These are phyloP conservation scores for Aureobasidium sp. DNA, from an alignment of 2,329 filamentous ascomycete species.

Conservation along the genomic window DNA sequence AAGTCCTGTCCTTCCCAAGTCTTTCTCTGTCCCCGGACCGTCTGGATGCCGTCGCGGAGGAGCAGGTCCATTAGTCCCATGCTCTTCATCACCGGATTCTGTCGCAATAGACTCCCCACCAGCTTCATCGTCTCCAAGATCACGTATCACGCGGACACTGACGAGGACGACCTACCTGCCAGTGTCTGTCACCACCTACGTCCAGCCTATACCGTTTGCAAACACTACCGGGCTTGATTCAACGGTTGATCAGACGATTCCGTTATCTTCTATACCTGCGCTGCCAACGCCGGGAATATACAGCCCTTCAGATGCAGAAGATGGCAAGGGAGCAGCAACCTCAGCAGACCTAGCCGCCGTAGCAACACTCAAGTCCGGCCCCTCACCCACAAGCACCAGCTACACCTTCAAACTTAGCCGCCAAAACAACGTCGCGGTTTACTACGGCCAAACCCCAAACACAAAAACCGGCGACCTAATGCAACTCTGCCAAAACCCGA, in stretches of 20 bases:
- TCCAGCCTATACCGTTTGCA: not conserved
- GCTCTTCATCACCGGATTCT: not conserved
- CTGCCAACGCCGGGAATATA: not conserved
- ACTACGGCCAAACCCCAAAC: slow-evolving; percentile 27
- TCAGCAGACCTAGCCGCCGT: not conserved
- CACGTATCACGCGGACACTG: not conserved
- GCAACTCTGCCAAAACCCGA: slow-evolving; percentile 28
- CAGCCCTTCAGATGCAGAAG: not conserved
- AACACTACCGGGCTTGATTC: not conserved
- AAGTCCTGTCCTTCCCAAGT: not conserved
- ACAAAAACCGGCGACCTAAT: slow-evolving; percentile 26
- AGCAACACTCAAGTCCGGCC: not conserved
- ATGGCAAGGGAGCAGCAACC: not conserved
- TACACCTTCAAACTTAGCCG: slow-evolving; percentile 27
- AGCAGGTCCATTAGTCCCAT: not conserved
- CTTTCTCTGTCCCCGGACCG: not conserved
- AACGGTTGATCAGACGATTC: no score
- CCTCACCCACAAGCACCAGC: not conserved
- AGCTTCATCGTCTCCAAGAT: not conserved
- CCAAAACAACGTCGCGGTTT: slow-evolving; percentile 28
- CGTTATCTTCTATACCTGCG: not conserved
- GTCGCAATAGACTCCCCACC: not conserved
- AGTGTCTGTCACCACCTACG: not conserved
- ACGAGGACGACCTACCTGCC: not conserved
- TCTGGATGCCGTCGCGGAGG: not conserved